Evolutionary conservation across 352 stramenopile species (phyloP), one percentile per base, ranked within the genome.

Genomic region (Pythium phragmitis): DNA sequence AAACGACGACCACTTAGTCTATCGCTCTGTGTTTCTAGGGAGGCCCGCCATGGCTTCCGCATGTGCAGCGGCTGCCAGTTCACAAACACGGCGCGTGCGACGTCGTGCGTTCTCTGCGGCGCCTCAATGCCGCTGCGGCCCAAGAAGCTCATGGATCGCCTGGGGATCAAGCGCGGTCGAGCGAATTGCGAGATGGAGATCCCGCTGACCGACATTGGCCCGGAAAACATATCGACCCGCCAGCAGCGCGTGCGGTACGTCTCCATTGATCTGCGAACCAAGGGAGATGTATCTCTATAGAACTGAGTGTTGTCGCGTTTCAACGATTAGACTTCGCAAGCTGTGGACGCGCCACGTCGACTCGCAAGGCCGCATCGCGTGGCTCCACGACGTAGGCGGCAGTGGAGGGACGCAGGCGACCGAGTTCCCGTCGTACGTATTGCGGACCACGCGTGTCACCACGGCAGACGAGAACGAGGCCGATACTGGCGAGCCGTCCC

Each of bases 61-160:
- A 62, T 37, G 11, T 67, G 60, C 37, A 34, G 19, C 5, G 52
- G 52, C 8, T 69, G 63, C 28, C 37, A 49, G 21, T 69, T 69
- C 36, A 57, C 63, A 11, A 69, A 69, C 43, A 42, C 41, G 1
- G 57, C 43, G 50, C 63, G 56, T 17, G 50, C 50, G 4, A 43
- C 41, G 43, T 54, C 55, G 2, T 69, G 63, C 28, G 63, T 60
- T 16, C 47, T 68, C 14, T 68, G 61, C n/a, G 53, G 61, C 4
- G 14, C 28, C 13, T 9, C 41, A 17, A 65, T 65, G 6, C 36
- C 58, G 16, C 48, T 42, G 30, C 42, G 26, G 36, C 39, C 47
- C 48, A 52, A 45, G 49, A 45, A 19, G 4, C 4, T 58, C 16
- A 14, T 52, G 8, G 9, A 26, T 43, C 14, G 37, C 11, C 11